Evolutionary conservation across 2,329 filamentous ascomycete species (phyloP), one percentile per base, ranked within the genome.

Genomic region (Helicocarpus griseus): DNA sequence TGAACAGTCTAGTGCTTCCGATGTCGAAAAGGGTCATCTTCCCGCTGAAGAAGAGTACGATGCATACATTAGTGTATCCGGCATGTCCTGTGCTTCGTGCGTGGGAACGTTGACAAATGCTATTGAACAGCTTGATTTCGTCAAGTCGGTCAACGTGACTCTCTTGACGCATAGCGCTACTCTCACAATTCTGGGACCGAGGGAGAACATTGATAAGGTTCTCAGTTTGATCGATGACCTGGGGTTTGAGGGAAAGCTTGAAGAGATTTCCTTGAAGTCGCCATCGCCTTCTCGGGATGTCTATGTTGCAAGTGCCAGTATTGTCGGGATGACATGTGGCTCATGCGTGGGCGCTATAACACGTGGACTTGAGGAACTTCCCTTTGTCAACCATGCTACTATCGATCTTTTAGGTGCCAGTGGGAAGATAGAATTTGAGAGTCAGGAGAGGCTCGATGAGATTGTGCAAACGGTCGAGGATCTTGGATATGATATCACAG

Each of bases 41-140:
- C 44, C 50, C 4, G 48, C 56, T 17, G 54, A 52, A 19, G 56
- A 58, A 24, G 54, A 58, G 26, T 61, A 56, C 36, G 47, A 55
- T 9, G 61, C 68, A 3, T 61, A 59, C 9, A 57, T 76, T 14
- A 70, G 82, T 19, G 76, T 89, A 38, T 80, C 77, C 26, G 85
- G 85, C 49, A 88, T 89, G 85, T 87, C 82, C 3, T 89, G 86
- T 63, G 80, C 81, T 13, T 77, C 83, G 11, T 89, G 86, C 60
- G 76, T 76, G 49, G 83, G 82, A 61, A 73, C 75, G 36, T 79
- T 89, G 57, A 82, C 77, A 11, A 69, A 76, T 5, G 77, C 79
- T 55, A 65, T 89, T 35, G 69, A 77, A 44, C 77, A 80, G 54
- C 67, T 75, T 21, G 73, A 78, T 4, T 84, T 78, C 72, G 71